Evolutionary conservation across 352 stramenopile species (phyloP).

Genomic region (Globisporangium carolinianum): DNA sequence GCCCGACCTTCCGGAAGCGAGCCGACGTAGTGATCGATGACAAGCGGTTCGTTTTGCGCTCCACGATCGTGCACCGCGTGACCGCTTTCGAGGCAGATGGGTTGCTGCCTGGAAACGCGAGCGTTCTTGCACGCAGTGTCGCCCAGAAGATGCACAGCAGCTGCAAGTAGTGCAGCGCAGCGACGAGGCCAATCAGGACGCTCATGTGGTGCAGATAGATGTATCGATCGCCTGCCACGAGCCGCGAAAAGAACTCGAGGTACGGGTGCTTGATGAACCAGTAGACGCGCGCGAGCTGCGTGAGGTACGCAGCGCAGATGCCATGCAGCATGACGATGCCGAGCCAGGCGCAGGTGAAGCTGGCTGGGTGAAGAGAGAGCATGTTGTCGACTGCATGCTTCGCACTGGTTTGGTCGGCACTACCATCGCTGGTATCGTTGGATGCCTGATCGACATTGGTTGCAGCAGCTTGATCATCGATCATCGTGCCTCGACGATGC

Average conservation of each 20-base stretch:
- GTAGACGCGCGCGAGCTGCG: background rate
- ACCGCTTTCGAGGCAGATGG: background rate
- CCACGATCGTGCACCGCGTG: background rate
- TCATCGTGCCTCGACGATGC: too few relatives aligned
- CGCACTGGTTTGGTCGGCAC: too few relatives aligned
- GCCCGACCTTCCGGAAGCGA: background rate
- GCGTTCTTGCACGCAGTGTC: background rate
- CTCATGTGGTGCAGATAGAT: background rate
- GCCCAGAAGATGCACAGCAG: background rate
- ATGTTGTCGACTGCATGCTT: too few relatives aligned
- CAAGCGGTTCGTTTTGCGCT: too few relatives aligned
- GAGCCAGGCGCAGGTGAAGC: background rate
- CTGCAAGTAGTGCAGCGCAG: conserved; percentile 5
- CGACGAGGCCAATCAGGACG: background rate
- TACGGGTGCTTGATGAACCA: background rate
- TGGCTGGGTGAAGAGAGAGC: background rate
- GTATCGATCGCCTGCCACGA: background rate
- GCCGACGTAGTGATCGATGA: background rate
- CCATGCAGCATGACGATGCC: background rate
- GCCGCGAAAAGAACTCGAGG: background rate
- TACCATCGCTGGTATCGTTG: too few relatives aligned
- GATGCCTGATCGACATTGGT: too few relatives aligned
- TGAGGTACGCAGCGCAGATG: conserved; percentile 5
- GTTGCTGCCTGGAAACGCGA: background rate
- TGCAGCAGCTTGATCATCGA: too few relatives aligned